These are phyloP conservation scores for Apiotrichum veenhuisii DNA, from an alignment of 1,284 basidiomycete species.

Conservation along the genomic window DNA sequence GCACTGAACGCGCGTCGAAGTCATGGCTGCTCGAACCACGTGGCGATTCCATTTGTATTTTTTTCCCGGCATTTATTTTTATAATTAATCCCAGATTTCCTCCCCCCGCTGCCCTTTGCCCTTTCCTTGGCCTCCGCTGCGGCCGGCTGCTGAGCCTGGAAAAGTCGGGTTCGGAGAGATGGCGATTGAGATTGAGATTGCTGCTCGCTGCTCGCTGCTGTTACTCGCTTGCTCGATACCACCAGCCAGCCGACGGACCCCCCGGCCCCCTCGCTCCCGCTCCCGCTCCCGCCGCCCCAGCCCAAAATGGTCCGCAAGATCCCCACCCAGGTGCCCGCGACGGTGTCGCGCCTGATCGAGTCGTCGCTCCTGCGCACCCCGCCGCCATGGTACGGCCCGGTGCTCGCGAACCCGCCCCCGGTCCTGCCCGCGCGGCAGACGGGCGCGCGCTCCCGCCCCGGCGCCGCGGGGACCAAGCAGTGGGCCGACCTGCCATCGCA, in stretches of 20 bases:
- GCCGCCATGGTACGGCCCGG: conserved; percentile 82
- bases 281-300: too few species aligned
- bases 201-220: not conserved
- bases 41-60: conserved; percentile 11
- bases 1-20: conserved; percentile 13
- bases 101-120: too few species aligned
- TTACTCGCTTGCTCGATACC: not conserved
- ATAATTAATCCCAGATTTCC: not conserved
- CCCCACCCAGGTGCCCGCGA: conserved; percentile 82
- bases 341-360: conserved; percentile 76
- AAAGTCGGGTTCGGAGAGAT: too few species aligned
- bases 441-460: conserved; percentile 53
- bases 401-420: conserved; percentile 81
- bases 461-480: conserved; percentile 22
- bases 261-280: not conserved
- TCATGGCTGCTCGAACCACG: conserved; percentile 6
- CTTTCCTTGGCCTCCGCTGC: too few species aligned
- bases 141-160: too few species aligned
- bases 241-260: not conserved
- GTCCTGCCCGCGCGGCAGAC: conserved; percentile 73
- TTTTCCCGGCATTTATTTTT: conserved; percentile 2
- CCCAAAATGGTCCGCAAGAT: conserved; percentile 73
- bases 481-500: conserved; percentile 29
- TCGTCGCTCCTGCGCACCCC: conserved; percentile 64
- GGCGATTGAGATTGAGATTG: too few species aligned